Base-by-base conservation (phyloP, 2,329 filamentous ascomycete species). In the Pleomassaria siparia region DNA sequence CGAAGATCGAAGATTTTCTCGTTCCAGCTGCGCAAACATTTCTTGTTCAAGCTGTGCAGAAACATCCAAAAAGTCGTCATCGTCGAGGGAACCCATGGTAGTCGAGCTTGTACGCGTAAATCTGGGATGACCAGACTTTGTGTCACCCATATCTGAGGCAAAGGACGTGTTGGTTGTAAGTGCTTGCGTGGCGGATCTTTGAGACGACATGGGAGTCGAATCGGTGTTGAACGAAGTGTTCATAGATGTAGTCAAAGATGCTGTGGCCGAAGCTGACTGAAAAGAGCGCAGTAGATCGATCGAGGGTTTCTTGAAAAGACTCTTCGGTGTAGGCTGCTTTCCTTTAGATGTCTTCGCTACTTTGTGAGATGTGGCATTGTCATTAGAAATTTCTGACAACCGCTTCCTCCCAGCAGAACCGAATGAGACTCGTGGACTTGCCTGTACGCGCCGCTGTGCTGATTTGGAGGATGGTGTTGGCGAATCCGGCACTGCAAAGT, bases 271-370 rank as follows among this genome's bases (percentile, higher is more conserved):
- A 9, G 57, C 56, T n/a, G 45, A 15, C n/a, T 57, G 57, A 24
- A 57, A 60, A 2, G 63, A 63, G 3, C 51, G 58, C 2, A 55
- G 40, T 55, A 56, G 58, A 0, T 55, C 40, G 20, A 58, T 47
- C 2, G 57, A 54, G 2, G 63, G 61, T 29, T 53, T 60, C 40
- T 62, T 63, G 51, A 66, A 64, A 1, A 49, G 20, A 0, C 18
- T 43, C 30, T 20, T 42, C 13, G 28, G 8, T 13, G 46, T 37
- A 16, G 54, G 50, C 58, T 64, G 59, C 49, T 59, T 59, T n/a
- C 57, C 60, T 44, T 58, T 60, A 22, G 47, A 49, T 22, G 44
- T 60, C 42, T 55, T 64, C 12, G 63, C 62, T 47, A 62, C 54
- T 47, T 68, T 69, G 25, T 58, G 50, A 5, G 63, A 56, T n/a